These are phyloP conservation scores for Colletotrichum sp. DNA, from an alignment of 2,329 filamentous ascomycete genomes.

Conservation along the genomic window DNA sequence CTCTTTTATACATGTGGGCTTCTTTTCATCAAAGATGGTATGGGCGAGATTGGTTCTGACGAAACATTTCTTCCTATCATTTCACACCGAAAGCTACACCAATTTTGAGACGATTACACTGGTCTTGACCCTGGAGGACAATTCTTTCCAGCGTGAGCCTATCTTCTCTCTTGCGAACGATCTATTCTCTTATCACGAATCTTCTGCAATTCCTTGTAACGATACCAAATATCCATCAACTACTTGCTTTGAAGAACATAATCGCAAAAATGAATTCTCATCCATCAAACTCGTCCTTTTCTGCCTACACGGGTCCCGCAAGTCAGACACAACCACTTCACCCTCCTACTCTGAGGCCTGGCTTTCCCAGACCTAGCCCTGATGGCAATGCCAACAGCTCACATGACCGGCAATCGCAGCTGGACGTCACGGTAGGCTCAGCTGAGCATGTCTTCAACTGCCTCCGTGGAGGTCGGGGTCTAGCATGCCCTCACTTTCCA, in stretches of 20 bases:
- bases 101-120: background rate
- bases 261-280: background rate
- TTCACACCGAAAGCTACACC: background rate
- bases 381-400: background rate
- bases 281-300: background rate
- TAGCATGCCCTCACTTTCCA: background rate
- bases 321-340: background rate
- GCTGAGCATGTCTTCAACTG: background rate
- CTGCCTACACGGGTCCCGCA: background rate
- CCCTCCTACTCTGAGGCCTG: background rate
- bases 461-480: background rate
- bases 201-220: background rate
- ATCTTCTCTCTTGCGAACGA: background rate
- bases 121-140: background rate
- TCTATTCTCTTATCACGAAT: background rate
- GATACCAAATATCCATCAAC: background rate
- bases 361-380: background rate
- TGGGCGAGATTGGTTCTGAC: background rate
- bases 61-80: background rate
- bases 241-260: background rate
- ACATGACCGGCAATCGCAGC: background rate
- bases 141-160: background rate
- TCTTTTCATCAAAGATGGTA: background rate
- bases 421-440: background rate
- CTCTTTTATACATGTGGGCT: background rate